Base-by-base conservation (phyloP, 2,329 filamentous ascomycete genomes). In the Talaromyces sp. region DNA sequence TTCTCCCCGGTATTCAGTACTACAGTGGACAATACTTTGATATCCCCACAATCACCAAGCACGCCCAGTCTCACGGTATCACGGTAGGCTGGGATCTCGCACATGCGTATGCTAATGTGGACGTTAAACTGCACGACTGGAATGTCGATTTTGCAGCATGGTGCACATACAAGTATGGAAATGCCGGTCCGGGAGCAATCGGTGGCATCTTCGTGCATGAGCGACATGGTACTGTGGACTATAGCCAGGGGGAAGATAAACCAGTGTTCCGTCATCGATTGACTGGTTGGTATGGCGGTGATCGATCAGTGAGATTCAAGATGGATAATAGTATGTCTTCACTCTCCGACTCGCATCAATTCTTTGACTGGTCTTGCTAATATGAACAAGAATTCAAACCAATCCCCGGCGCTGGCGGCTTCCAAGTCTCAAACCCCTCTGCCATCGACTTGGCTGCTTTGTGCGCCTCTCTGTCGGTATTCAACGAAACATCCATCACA, bases 81-180 rank as follows among this genome's bases (percentile, higher is more conserved):
- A 77, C 86, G 0, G 87, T 94, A 1, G 91, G 92, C 22, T 96
- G 92, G 92, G 92, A 96, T 75, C 84, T 95, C 5, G 92, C 92
- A 0, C 92, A 96, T 76, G 91, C 91, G 0, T 91, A 86, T 47
- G 93, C 91, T 36, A 97, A 97, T 72, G 90, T 93, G 2, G 86
- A 89, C 31, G 78, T 96, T 10, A 80, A 85, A 65, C 83, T 97
- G 22, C 92, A 96, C 75, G 91, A 93, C 71, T 96, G 92, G 92
- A 85, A 91, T 70, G 91, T 95, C 45, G 93, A 96, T 76, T 96
- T 96, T 71, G 92, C 93, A 8, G 91, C 85, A 65, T 96, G 93
- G 93, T 96, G 93, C 79, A 93, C 90, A 7, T 97, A 96, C 84
- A 96, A 97, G 80, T 96, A 96, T 79, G 86, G 95, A 75, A 96